phyloP scores from a whole-genome alignment of 208 protist genomes.

The Trypanosoma caninum region DNA sequence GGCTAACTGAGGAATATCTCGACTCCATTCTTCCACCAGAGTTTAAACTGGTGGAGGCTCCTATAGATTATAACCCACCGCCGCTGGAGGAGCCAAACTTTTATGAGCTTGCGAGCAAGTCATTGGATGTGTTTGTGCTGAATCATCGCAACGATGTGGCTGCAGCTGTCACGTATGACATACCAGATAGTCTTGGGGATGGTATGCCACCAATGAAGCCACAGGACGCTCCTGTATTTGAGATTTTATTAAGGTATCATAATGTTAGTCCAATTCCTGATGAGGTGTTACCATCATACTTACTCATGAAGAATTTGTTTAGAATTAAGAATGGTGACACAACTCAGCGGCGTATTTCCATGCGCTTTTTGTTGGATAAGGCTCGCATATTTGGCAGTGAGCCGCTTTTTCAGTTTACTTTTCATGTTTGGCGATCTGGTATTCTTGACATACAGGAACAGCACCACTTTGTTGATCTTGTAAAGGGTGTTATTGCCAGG shows the following conservation, averaged over 20 bases:
- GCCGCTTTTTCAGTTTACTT: constrained; percentile 97
- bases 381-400: constrained; percentile 96
- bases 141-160: constrained; percentile 32
- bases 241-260: constrained; percentile 92
- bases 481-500: constrained; percentile 98
- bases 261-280: constrained; percentile 80
- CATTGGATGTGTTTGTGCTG: constrained; percentile 53
- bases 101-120: constrained; percentile 74
- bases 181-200: constrained; percentile 78
- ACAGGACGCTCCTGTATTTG: constrained; percentile 97
- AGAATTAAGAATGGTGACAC: constrained; percentile 99
- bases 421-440: constrained; percentile 96
- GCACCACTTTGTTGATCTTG: constrained; percentile 98
- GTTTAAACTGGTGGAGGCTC: constrained; percentile 68
- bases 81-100: constrained; percentile 86
- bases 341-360: constrained; percentile 94
- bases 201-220: constrained; percentile 96
- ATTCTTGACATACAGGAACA: constrained; percentile 97
- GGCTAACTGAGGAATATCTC: constrained; percentile 75
- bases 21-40: constrained; percentile 62
- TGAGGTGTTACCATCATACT: constrained; percentile 92
- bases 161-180: constrained; percentile 63
- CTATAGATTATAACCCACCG: constrained; percentile 78
- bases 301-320: constrained; percentile 98
- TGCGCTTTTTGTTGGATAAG: constrained; percentile 98